These are phyloP conservation scores for Pisolithus sp. DNA, from an alignment of 768 basidiomycete species.

Conservation along the genomic window DNA sequence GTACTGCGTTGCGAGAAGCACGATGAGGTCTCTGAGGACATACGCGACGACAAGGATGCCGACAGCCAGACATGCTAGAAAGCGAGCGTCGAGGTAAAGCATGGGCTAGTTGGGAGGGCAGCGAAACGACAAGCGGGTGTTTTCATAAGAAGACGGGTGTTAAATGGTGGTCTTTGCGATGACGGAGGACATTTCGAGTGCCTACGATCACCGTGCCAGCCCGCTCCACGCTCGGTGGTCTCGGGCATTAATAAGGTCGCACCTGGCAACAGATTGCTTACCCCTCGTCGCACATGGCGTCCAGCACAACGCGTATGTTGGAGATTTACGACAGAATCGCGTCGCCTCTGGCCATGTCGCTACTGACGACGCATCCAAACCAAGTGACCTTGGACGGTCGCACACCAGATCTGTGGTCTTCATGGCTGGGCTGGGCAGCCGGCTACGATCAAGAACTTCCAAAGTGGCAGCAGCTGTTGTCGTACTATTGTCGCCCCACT, in stretches of 20 bases:
- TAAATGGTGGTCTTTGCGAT: too few relatives aligned
- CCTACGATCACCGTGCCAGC: too few relatives aligned
- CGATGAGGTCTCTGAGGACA: conserved; percentile 32
- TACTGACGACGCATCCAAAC: conserved; percentile 47
- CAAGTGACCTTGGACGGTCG: conserved; percentile 26
- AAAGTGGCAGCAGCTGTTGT: conserved; percentile 21
- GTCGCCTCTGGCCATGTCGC: conserved; percentile 19
- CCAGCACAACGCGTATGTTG: conserved; percentile 1
- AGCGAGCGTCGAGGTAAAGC: background rate
- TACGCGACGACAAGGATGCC: conserved; percentile 4
- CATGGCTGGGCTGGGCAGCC: conserved; percentile 35
- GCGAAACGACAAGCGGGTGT: background rate
- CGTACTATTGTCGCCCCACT: conserved; percentile 13
- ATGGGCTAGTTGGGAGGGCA: background rate
- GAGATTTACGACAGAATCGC: conserved; percentile 15
- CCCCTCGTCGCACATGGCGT: background rate
- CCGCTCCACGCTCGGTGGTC: background rate
- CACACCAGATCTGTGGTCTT: conserved; percentile 19
- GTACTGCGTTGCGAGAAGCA: conserved; percentile 38
- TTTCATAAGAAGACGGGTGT: background rate
- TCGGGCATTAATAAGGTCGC: background rate
- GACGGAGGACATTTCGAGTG: too few relatives aligned
- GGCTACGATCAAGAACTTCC: conserved; percentile 13
- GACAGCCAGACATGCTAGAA: background rate
- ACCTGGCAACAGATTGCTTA: background rate